Conservation (phyloP, 257 asterid species). For the Verbascum thapsus region DNA sequence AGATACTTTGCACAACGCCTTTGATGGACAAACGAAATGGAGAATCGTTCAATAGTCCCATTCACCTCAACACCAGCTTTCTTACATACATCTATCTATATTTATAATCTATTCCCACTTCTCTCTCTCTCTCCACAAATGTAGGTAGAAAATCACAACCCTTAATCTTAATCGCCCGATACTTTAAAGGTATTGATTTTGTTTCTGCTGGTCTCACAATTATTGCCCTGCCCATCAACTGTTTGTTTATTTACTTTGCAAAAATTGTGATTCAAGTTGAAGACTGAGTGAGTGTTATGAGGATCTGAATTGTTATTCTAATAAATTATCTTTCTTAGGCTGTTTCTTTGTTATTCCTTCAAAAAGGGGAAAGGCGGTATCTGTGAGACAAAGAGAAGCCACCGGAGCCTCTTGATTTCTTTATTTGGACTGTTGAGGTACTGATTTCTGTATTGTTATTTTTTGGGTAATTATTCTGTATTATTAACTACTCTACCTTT, state of each 20-base stretch:
- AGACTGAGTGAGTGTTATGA: too few relatives aligned
- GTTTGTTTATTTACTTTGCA: constrained; percentile 6
- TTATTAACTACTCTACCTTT: too few relatives aligned
- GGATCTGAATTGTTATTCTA: too few relatives aligned
- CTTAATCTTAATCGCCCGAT: constrained; percentile 30
- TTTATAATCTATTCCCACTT: too few relatives aligned
- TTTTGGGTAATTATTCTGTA: too few relatives aligned
- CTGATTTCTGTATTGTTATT: too few relatives aligned
- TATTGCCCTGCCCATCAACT: constrained; percentile 26
- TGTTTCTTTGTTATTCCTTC: constrained; percentile 1
- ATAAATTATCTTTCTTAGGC: constrained; percentile 23
- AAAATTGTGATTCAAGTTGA: too few relatives aligned
- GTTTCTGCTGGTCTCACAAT: constrained; percentile 35
- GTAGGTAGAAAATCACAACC: constrained; percentile 39
- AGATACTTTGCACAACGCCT: constrained; percentile 19
- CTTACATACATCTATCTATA: too few relatives aligned
- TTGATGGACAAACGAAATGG: constrained; percentile 30
- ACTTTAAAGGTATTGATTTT: constrained; percentile 40
- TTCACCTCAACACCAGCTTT: too few relatives aligned
- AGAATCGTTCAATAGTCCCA: constrained; percentile 16
- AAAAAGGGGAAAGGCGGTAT: constrained; percentile 28
- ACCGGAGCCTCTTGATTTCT: constrained; percentile 93
- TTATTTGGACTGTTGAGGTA: constrained; percentile 93
- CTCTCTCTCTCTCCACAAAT: constrained; percentile 28
- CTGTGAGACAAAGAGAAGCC: constrained; percentile 55